Percentiles rank a stretch among this genome's conserved stretches.
phyloP scores from a whole-genome alignment of 164 flowering plant species.

The Brasenia schreberi region DNA sequence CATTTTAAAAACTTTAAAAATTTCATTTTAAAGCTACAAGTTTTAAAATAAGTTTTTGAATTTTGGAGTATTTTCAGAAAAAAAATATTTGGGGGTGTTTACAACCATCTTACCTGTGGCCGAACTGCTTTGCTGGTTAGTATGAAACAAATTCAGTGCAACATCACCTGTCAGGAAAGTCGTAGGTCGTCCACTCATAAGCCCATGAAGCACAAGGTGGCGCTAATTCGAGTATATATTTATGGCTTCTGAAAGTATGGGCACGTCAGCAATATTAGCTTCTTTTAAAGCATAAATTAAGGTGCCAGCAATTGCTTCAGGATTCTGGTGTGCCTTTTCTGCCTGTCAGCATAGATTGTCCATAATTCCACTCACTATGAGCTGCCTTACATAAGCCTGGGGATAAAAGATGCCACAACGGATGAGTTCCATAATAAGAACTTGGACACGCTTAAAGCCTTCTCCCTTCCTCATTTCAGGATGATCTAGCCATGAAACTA shows the following conservation, averaged over 20 bases:
- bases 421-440: conserved; percentile 64
- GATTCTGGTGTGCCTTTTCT: conserved; percentile 53
- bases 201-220: conserved; percentile 55
- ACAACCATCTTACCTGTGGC: conserved; percentile 10
- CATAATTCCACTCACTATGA: conserved; percentile 80
- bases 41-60: too few species aligned
- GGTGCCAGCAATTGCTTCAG: conserved; percentile 73
- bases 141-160: conserved; percentile 2
- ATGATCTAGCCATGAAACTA: conserved; percentile 98
- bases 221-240: conserved; percentile 76
- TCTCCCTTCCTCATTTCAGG: conserved; percentile 62
- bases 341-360: conserved; percentile 40
- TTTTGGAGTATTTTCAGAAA: too few species aligned
- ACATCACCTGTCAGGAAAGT: conserved; percentile 1
- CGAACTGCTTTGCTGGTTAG: conserved; percentile 17
- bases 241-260: conserved; percentile 36
- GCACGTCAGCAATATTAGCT: conserved; percentile 29
- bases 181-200: conserved; percentile 11
- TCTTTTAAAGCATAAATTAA: conserved; percentile 50
- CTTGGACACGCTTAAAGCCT: conserved; percentile 61
- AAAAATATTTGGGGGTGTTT: too few species aligned
- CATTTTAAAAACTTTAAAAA: too few species aligned
- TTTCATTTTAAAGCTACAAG: too few species aligned
- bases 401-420: conserved; percentile 79
- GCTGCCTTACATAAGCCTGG: conserved; percentile 81